Evolutionary conservation across 306 rosid species (phyloP).

Genomic region (Dalbergia cultrata): DNA sequence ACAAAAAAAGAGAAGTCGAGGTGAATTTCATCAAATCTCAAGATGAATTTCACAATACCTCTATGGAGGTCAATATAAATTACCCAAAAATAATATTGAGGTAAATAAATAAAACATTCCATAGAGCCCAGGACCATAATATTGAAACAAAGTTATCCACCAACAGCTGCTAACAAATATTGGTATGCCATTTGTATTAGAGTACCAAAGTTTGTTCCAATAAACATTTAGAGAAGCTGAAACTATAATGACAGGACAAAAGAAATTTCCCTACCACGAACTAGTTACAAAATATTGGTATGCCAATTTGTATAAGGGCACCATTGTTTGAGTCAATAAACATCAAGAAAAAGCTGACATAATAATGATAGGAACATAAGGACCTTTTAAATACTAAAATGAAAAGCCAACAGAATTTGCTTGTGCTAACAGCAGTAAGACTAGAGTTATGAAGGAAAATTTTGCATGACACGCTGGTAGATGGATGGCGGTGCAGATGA

Average conservation of each 20-base stretch:
- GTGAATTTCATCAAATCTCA: too few species aligned
- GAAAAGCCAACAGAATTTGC: conserved; percentile 28
- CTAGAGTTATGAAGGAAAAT: conserved; percentile 54
- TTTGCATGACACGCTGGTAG: conserved; percentile 62
- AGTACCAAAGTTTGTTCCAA: conserved; percentile 1
- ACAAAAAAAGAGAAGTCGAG: too few species aligned
- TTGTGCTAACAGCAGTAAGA: conserved; percentile 27
- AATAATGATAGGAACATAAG: neutral
- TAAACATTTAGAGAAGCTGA: conserved; percentile 1
- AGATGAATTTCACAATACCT: too few species aligned
- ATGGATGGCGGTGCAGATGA: conserved; percentile 52
- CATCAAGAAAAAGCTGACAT: neutral
- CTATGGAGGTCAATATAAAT: too few species aligned
- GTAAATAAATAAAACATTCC: neutral
- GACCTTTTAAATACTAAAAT: conserved; percentile 36
- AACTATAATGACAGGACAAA: conserved; percentile 24
- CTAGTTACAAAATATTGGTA: conserved; percentile 46
- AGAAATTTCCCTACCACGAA: conserved; percentile 29
- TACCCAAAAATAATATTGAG: too few species aligned
- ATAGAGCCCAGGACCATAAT: neutral
- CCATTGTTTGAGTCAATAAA: conserved; percentile 21
- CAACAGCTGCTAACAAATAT: conserved; percentile 37
- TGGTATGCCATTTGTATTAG: conserved; percentile 43
- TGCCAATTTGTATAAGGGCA: conserved; percentile 44
- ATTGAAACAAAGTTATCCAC: conserved; percentile 9